Evolutionary conservation across 495 filamentous ascomycete genomes (phyloP).

Genomic region (Bryoglossum gracile): DNA sequence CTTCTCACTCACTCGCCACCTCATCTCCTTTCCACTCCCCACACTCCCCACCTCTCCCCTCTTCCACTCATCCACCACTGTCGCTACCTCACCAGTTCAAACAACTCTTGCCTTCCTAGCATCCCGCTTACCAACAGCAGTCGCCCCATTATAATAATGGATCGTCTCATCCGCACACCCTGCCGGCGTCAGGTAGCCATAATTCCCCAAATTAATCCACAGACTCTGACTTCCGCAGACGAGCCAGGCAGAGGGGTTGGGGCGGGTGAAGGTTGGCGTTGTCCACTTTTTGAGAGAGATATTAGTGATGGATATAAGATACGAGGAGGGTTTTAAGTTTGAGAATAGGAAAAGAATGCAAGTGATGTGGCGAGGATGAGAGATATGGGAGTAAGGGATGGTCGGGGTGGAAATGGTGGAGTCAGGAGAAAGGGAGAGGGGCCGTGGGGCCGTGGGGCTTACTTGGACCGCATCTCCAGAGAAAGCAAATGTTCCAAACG

Average conservation of each 20-base stretch:
- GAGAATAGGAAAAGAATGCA: too few relatives aligned
- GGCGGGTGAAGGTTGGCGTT: constrained; percentile 38
- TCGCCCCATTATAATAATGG: constrained; percentile 42
- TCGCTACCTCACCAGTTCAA: too few relatives aligned
- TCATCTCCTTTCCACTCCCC: not conserved
- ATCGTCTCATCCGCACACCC: constrained; percentile 55
- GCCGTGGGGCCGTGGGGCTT: too few relatives aligned
- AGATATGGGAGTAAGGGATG: too few relatives aligned
- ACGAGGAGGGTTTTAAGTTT: too few relatives aligned
- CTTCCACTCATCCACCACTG: not conserved
- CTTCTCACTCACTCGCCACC: not conserved
- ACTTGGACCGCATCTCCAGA: constrained; percentile 49
- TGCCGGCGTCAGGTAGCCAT: constrained; percentile 47
- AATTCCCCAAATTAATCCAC: constrained; percentile 55
- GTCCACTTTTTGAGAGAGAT: too few relatives aligned
- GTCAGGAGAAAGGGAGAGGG: too few relatives aligned
- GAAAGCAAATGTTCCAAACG: constrained; percentile 51
- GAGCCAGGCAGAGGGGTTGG: constrained; percentile 51
- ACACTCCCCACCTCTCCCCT: not conserved
- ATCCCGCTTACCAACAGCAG: constrained; percentile 24
- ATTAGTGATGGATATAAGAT: too few relatives aligned
- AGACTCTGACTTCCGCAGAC: constrained; percentile 46
- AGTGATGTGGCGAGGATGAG: too few relatives aligned
- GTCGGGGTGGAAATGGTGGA: too few relatives aligned
- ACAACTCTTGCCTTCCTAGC: too few relatives aligned